Percentiles rank a stretch among this genome's conserved stretches.
Conservation (phyloP, 768 basidiomycete genomes). For the Wakefieldia striispora region DNA sequence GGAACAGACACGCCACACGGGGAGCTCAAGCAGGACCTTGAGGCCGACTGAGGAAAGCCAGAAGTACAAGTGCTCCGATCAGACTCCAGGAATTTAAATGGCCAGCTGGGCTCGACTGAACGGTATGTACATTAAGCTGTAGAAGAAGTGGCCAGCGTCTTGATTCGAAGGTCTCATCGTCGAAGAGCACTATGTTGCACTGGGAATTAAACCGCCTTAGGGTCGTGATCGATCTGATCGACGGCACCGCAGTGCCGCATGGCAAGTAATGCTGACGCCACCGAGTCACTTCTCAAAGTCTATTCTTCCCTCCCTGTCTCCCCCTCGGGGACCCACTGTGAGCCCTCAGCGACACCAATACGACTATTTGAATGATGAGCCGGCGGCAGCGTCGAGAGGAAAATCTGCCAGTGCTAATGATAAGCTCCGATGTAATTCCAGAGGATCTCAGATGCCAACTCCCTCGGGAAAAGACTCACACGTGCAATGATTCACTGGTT, state of each 20-base stretch:
- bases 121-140: too few species aligned
- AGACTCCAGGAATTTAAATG: too few species aligned
- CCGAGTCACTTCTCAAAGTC: constrained; percentile 8
- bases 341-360: too few species aligned
- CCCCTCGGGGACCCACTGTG: not conserved
- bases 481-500: not conserved
- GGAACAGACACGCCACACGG: constrained; percentile 16
- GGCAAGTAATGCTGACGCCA: constrained; percentile 8
- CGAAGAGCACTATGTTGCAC: not conserved
- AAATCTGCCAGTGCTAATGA: not conserved
- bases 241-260: too few species aligned
- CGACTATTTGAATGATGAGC: not conserved
- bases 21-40: not conserved
- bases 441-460: not conserved
- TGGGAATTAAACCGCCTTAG: not conserved
- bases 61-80: too few species aligned
- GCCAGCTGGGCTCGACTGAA: not conserved
- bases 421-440: not conserved
- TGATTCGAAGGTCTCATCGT: not conserved
- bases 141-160: not conserved
- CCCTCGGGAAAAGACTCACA: constrained; percentile 4
- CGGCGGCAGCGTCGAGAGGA: not conserved
- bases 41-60: too few species aligned
- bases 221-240: constrained; percentile 5
- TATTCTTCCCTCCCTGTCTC: not conserved